Percentiles rank a stretch among this genome's conserved stretches.
Conservation (phyloP, 148 eudicot species). For the Chenopodium album region DNA sequence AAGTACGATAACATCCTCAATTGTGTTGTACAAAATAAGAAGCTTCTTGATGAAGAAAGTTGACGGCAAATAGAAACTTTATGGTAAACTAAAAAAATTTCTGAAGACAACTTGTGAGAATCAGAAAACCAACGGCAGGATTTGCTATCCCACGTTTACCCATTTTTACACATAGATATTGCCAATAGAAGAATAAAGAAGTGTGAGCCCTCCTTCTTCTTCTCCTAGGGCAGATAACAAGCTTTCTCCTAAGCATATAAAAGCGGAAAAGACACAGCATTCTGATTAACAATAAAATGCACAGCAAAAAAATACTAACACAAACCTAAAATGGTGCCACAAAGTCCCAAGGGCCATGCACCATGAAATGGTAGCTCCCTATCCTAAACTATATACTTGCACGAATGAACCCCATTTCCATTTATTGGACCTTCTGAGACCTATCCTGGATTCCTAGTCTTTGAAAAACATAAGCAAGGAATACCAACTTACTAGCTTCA, state of each 20-base stretch:
- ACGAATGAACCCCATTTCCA: not conserved
- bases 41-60: not conserved
- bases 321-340: not conserved
- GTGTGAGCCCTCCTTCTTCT: not conserved
- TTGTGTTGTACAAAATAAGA: not conserved
- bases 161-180: not conserved
- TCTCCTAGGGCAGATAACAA: not conserved
- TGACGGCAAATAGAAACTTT: not conserved
- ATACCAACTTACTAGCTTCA: not conserved
- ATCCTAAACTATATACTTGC: not conserved
- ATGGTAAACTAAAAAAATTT: not conserved
- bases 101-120: not conserved
- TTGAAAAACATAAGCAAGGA: not conserved
- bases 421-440: not conserved
- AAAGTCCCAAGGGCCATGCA: not conserved
- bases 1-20: not conserved
- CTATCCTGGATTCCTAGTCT: not conserved
- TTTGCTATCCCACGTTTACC: not conserved
- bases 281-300: not conserved
- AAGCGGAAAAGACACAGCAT: not conserved
- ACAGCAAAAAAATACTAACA: too few relatives aligned
- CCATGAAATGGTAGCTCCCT: not conserved
- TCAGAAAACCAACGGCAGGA: not conserved
- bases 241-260: not conserved
- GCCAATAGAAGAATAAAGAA: not conserved